phyloP scores from a whole-genome alignment of 2,329 filamentous ascomycete species.

The Pseudogymnoascus sp. region DNA sequence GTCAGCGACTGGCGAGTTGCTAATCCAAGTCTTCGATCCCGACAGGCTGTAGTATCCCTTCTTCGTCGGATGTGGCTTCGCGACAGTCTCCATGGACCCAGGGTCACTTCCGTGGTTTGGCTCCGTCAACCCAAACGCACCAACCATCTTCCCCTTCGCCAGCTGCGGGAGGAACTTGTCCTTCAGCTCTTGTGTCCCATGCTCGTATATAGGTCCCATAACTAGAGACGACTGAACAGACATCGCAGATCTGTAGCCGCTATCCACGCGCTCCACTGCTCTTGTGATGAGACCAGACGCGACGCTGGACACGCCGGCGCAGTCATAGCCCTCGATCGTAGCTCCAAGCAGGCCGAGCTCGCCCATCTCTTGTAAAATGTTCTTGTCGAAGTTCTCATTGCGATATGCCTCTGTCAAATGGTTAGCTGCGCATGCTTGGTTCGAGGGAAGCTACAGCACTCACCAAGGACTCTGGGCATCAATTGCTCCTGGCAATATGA shows the following conservation, averaged over 20 bases:
- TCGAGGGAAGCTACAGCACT: constrained; percentile 25
- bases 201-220: constrained; percentile 87
- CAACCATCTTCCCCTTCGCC: constrained; percentile 74
- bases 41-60: constrained; percentile 73
- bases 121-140: constrained; percentile 84
- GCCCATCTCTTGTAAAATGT: constrained; percentile 86
- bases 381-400: constrained; percentile 76
- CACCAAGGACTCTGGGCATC: constrained; percentile 78
- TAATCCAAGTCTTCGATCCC: constrained; percentile 91
- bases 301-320: constrained; percentile 79
- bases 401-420: constrained; percentile 64
- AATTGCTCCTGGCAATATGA: constrained; percentile 89
- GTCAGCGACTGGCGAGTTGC: constrained; percentile 84
- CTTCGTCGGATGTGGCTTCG: constrained; percentile 77
- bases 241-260: constrained; percentile 86
- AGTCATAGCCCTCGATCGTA: constrained; percentile 79
- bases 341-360: constrained; percentile 82
- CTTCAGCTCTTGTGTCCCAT: constrained; percentile 80
- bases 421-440: constrained; percentile 10
- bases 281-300: constrained; percentile 85
- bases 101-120: constrained; percentile 91
- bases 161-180: constrained; percentile 72
- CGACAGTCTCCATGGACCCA: constrained; percentile 80
- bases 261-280: constrained; percentile 85
- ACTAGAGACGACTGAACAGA: constrained; percentile 88